Conservation (phyloP, 805 yeast species). For the Pichia occidentalis region DNA sequence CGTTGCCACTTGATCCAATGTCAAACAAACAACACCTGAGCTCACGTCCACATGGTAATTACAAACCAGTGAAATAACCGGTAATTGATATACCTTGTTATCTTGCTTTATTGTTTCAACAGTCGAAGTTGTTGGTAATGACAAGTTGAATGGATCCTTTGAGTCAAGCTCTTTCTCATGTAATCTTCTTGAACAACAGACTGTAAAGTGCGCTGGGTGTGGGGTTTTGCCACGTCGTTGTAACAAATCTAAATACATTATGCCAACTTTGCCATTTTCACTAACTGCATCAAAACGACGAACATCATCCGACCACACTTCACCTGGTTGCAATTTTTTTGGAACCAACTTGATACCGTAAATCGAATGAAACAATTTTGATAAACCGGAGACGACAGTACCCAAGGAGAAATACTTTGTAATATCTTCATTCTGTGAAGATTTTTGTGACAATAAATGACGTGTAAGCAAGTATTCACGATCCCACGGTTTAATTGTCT, state of each 20-base stretch:
- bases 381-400: slow-evolving; percentile 76
- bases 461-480: slow-evolving; percentile 51
- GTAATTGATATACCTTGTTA: slow-evolving; percentile 63
- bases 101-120: slow-evolving; percentile 30
- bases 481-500: slow-evolving; percentile 78
- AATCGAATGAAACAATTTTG: slow-evolving; percentile 57
- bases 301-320: slow-evolving; percentile 85
- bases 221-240: slow-evolving; percentile 68
- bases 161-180: slow-evolving; percentile 45
- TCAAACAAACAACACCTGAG: slow-evolving; percentile 42
- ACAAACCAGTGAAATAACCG: slow-evolving; percentile 85
- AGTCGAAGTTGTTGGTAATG: slow-evolving; percentile 28
- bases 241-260: slow-evolving; percentile 82
- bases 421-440: slow-evolving; percentile 38
- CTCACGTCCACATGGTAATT: slow-evolving; percentile 50
- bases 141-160: slow-evolving; percentile 32
- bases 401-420: slow-evolving; percentile 77
- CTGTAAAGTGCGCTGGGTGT: slow-evolving; percentile 92
- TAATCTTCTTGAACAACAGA: slow-evolving; percentile 84
- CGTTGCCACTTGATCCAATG: slow-evolving; percentile 81
- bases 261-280: slow-evolving; percentile 64
- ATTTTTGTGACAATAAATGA: slow-evolving; percentile 29
- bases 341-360: slow-evolving; percentile 78
- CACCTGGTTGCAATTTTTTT: slow-evolving; percentile 55
- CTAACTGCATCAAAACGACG: slow-evolving; percentile 72